These are phyloP conservation scores for Neurospora sp. DNA, from an alignment of 495 filamentous ascomycete genomes.

Conservation along the genomic window DNA sequence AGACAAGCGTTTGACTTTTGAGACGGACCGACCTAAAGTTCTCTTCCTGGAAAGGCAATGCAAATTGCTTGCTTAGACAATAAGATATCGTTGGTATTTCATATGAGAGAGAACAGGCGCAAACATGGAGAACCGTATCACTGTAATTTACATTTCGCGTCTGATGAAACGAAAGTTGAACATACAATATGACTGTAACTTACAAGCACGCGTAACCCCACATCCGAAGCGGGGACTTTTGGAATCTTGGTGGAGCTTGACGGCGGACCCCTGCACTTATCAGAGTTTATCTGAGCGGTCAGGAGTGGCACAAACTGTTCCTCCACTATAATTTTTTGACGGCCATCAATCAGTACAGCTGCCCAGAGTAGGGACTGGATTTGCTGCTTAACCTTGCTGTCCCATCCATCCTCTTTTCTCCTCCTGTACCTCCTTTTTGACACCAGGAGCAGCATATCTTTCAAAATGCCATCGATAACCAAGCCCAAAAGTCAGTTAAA, in stretches of 20 bases:
- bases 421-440: not conserved
- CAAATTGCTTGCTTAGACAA: constrained; percentile 1
- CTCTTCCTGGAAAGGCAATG: constrained; percentile 17
- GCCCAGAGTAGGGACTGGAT: not conserved
- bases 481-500: constrained; percentile 40
- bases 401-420: not conserved
- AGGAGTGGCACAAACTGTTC: constrained; percentile 22
- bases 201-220: not conserved
- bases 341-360: not conserved
- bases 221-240: constrained; percentile 2
- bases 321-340: constrained; percentile 24
- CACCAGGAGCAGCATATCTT: not conserved
- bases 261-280: constrained; percentile 12
- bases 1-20: constrained; percentile 13
- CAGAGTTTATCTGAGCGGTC: constrained; percentile 29
- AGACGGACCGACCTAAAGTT: constrained; percentile 16
- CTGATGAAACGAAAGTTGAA: not conserved
- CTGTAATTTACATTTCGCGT: not conserved
- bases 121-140: not conserved
- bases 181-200: not conserved
- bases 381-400: not conserved
- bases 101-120: not conserved
- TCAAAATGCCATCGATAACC: constrained; percentile 37
- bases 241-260: constrained; percentile 1
- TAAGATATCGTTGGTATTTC: not conserved